phyloP scores from a whole-genome alignment of 495 filamentous ascomycete genomes.

The Podospora didyma region DNA sequence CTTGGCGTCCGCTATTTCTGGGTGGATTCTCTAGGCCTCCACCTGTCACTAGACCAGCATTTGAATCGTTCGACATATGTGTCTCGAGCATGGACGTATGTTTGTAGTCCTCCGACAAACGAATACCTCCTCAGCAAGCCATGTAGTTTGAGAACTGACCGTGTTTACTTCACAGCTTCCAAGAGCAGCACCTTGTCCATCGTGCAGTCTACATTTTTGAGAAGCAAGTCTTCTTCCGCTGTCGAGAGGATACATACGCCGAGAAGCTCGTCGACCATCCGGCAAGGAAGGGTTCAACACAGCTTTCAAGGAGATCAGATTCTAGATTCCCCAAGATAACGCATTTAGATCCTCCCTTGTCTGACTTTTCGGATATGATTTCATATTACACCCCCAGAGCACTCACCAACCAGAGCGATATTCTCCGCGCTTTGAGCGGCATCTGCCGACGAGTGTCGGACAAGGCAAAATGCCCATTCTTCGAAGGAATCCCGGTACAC shows the following conservation, averaged over 20 bases:
- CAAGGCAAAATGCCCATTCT: constrained; percentile 3
- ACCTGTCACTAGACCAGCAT: constrained; percentile 2
- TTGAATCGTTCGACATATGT: not conserved
- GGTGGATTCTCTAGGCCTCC: constrained; percentile 10
- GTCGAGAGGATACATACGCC: not conserved
- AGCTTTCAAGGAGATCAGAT: not conserved
- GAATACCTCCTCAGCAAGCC: not conserved
- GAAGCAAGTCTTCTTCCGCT: constrained; percentile 12
- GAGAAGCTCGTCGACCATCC: not conserved
- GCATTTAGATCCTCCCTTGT: not conserved
- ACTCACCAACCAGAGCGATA: constrained; percentile 9
- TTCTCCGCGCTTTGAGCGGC: constrained; percentile 9
- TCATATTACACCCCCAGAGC: constrained; percentile 6
- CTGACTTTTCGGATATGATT: constrained; percentile 4
- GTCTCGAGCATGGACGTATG: constrained; percentile 12
- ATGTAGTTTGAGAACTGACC: too few species aligned
- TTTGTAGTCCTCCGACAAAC: not conserved
- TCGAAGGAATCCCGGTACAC: constrained; percentile 16
- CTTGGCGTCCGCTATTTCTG: constrained; percentile 15
- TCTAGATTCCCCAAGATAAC: too few species aligned
- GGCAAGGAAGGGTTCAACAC: not conserved
- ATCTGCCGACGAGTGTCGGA: constrained; percentile 10
- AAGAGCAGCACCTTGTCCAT: constrained; percentile 13
- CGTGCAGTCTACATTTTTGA: constrained; percentile 12
- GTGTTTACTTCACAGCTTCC: constrained; percentile 8